Evolutionary conservation across 1,139 yeast species (phyloP).

Genomic region (Schizosaccharomyces versatilis): DNA sequence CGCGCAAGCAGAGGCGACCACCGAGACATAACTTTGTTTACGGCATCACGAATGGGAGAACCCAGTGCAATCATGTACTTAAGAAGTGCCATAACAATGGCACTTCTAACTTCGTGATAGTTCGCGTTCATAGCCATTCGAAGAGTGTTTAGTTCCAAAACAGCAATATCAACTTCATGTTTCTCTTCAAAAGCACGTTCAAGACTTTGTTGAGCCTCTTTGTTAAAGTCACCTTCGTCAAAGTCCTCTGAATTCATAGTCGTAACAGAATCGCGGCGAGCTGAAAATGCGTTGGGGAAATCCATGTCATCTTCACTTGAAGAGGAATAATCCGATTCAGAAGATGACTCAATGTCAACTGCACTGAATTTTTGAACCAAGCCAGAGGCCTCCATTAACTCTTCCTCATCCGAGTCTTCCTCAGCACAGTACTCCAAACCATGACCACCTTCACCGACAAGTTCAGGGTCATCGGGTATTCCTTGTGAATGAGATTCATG

Average conservation of each 20-base stretch:
- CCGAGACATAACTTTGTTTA: conserved; percentile 44
- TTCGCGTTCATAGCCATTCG: conserved; percentile 95
- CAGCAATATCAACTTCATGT: conserved; percentile 81
- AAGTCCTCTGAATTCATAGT: conserved; percentile 23
- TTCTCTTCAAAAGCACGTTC: conserved; percentile 77
- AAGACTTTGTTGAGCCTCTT: conserved; percentile 84
- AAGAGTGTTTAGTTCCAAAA: conserved; percentile 73
- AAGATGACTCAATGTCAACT: conserved; percentile 2
- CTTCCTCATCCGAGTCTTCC: conserved; percentile 23
- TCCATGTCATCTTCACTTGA: conserved; percentile 2
- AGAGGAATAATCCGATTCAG: neutral
- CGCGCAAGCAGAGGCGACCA: conserved; percentile 67
- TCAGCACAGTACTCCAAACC: conserved; percentile 33
- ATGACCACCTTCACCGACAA: conserved; percentile 38
- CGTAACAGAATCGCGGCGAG: conserved; percentile 5
- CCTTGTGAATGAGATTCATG: neutral
- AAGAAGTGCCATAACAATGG: conserved; percentile 51
- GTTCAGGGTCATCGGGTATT: conserved; percentile 18
- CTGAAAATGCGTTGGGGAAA: conserved; percentile 6
- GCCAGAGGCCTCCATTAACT: conserved; percentile 11
- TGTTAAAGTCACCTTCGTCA: conserved; percentile 53
- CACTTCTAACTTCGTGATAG: conserved; percentile 73
- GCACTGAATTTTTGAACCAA: neutral
- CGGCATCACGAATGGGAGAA: conserved; percentile 41
- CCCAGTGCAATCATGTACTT: neutral